A percentile compares a stretch with the other conserved stretches of the same genome.
These are phyloP conservation scores for Dispira parvispora DNA, from an alignment of 192 early-diverging fungal genomes.

Conservation along the genomic window DNA sequence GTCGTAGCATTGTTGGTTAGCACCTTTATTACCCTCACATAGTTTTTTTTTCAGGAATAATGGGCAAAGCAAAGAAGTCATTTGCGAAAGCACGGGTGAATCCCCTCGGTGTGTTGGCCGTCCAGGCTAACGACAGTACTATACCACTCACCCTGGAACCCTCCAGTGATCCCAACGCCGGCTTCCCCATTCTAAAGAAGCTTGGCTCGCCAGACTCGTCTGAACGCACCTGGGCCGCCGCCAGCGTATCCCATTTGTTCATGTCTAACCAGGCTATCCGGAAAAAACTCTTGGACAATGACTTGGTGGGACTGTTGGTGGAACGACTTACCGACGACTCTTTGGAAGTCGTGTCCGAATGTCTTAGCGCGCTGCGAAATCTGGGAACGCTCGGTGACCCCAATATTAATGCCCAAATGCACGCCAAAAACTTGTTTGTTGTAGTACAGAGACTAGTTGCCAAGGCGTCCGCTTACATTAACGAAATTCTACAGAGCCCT, in stretches of 20 bases:
- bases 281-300: slow-evolving; percentile 55
- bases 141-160: slow-evolving; percentile 21
- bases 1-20: too few relatives aligned
- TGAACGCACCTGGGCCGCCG: slow-evolving; percentile 79
- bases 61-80: slow-evolving; percentile 28
- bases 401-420: slow-evolving; percentile 24
- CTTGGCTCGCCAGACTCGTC: slow-evolving; percentile 42
- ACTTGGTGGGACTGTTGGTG: slow-evolving; percentile 45
- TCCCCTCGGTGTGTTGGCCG: slow-evolving; percentile 15
- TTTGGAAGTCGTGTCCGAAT: slow-evolving; percentile 55
- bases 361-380: slow-evolving; percentile 44
- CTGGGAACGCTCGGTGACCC: slow-evolving; percentile 23
- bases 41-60: slow-evolving; percentile 10
- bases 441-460: slow-evolving; percentile 22
- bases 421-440: slow-evolving; percentile 20
- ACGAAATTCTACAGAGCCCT: not conserved
- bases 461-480: slow-evolving; percentile 12
- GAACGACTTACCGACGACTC: slow-evolving; percentile 53
- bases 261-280: slow-evolving; percentile 37
- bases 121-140: slow-evolving; percentile 14
- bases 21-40: too few relatives aligned
- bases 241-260: slow-evolving; percentile 68
- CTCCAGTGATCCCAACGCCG: slow-evolving; percentile 3
- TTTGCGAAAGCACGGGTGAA: slow-evolving; percentile 25
- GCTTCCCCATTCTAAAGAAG: slow-evolving; percentile 8